Evolutionary conservation across 306 rosid species (phyloP).

Genomic region (Pyrus betulifolia): DNA sequence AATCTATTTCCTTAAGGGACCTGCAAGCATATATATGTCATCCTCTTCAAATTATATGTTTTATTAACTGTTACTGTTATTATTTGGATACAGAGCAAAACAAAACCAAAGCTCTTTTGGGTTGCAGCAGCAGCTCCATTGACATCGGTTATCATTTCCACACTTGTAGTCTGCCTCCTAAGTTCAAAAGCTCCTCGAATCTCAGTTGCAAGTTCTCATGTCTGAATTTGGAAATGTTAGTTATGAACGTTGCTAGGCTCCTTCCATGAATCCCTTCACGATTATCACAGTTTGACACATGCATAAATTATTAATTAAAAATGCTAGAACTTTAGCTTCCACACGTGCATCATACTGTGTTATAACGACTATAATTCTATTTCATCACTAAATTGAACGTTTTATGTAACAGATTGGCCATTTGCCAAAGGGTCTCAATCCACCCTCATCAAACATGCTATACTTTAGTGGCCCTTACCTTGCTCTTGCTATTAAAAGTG

Average conservation of each 20-base stretch:
- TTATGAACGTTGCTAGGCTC: not conserved
- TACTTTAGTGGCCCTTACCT: conserved; percentile 59
- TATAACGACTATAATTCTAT: not conserved
- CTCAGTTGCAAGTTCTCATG: conserved; percentile 46
- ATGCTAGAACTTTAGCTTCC: too few species aligned
- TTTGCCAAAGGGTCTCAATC: conserved; percentile 86
- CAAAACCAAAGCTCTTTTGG: conserved; percentile 82
- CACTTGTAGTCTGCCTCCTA: conserved; percentile 62
- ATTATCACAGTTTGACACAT: too few species aligned
- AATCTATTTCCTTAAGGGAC: too few species aligned
- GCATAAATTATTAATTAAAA: too few species aligned
- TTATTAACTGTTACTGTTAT: not conserved
- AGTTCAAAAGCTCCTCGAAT: conserved; percentile 40
- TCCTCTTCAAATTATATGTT: not conserved
- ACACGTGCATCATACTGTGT: too few species aligned
- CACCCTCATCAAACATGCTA: conserved; percentile 80
- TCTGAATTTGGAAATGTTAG: not conserved
- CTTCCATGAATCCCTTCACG: too few species aligned
- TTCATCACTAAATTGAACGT: not conserved
- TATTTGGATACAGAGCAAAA: conserved; percentile 52
- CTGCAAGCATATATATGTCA: not conserved
- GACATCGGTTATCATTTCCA: conserved; percentile 78
- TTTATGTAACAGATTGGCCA: conserved; percentile 47
- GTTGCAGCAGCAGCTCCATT: conserved; percentile 91
- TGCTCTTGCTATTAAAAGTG: conserved; percentile 82